Evolutionary conservation across 2,329 filamentous ascomycete genomes (phyloP).

Genomic region (Colletotrichum somersetense): DNA sequence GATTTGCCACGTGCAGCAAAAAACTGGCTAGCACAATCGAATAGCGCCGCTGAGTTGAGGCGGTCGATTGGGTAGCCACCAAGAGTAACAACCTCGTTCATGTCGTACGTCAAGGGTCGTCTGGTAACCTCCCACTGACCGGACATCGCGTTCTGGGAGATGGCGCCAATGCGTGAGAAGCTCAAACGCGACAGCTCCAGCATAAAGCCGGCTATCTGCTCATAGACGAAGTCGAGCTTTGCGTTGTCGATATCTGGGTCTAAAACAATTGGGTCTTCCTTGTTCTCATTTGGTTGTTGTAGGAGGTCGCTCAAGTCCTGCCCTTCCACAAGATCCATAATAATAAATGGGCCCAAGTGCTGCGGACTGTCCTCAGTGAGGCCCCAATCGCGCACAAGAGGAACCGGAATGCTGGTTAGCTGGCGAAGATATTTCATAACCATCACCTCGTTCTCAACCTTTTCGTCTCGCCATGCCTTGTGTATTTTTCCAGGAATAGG

Average conservation of each 20-base stretch:
- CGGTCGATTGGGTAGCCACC: constrained; percentile 48
- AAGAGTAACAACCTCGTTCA: constrained; percentile 53
- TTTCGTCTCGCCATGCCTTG: constrained; percentile 47
- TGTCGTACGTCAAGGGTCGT: constrained; percentile 56
- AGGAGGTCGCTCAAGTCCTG: constrained; percentile 44
- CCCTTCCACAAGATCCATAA: constrained; percentile 51
- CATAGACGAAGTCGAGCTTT: constrained; percentile 44
- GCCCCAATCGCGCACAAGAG: constrained; percentile 46
- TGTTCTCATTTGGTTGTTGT: constrained; percentile 44
- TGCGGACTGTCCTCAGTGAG: constrained; percentile 48
- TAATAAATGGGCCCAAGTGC: constrained; percentile 50
- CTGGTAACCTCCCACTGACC: constrained; percentile 49
- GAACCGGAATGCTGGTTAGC: constrained; percentile 50
- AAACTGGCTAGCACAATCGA: constrained; percentile 43
- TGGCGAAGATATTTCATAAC: constrained; percentile 47
- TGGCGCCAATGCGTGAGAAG: constrained; percentile 51
- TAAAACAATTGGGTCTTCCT: constrained; percentile 43
- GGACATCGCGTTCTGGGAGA: constrained; percentile 47
- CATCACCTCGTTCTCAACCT: constrained; percentile 48
- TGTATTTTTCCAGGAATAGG: constrained; percentile 45
- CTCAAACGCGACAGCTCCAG: constrained; percentile 49
- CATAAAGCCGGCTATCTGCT: constrained; percentile 46
- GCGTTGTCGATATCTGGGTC: constrained; percentile 44
- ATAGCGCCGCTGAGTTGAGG: constrained; percentile 48
- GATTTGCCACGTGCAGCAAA: constrained; percentile 44